Percentiles rank a stretch among this genome's conserved stretches.
Conservation (phyloP, 192 early-diverging fungal species). For the Entomortierella parvispora region DNA sequence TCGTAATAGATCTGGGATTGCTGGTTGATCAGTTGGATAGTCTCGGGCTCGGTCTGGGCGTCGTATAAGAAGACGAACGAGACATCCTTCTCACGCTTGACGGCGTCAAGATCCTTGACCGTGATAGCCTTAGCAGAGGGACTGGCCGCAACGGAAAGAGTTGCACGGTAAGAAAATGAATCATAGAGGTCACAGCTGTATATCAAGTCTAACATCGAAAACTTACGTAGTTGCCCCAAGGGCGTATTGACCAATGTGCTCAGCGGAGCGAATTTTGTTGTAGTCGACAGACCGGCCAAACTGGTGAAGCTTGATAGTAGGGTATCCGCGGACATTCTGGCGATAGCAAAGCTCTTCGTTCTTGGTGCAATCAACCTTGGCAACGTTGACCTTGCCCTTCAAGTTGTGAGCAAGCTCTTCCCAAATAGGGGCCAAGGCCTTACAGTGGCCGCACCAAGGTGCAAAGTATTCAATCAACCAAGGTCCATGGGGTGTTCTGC, state of each 20-base stretch:
- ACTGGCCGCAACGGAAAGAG: not conserved
- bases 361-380: conserved; percentile 85
- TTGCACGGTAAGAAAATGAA: not conserved
- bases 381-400: conserved; percentile 82
- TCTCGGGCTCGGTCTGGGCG: conserved; percentile 56
- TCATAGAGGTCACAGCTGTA: not conserved
- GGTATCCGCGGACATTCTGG: conserved; percentile 79
- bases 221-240: conserved; percentile 46
- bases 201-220: too few relatives aligned
- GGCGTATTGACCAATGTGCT: conserved; percentile 17
- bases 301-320: conserved; percentile 77
- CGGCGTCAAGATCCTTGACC: conserved; percentile 50
- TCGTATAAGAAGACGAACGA: conserved; percentile 68
- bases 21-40: conserved; percentile 31
- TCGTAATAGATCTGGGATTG: conserved; percentile 41
- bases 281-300: conserved; percentile 18
- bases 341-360: conserved; percentile 64
- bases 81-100: conserved; percentile 53
- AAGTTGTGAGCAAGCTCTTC: conserved; percentile 69
- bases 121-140: conserved; percentile 47
- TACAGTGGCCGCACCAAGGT: conserved; percentile 92
- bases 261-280: conserved; percentile 17
- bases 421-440: conserved; percentile 85
- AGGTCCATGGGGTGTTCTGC: conserved; percentile 65
- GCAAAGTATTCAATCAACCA: conserved; percentile 95